Evolutionary conservation across 768 basidiomycete species (phyloP).

Genomic region (Cystobasidiopsis lactophilus): DNA sequence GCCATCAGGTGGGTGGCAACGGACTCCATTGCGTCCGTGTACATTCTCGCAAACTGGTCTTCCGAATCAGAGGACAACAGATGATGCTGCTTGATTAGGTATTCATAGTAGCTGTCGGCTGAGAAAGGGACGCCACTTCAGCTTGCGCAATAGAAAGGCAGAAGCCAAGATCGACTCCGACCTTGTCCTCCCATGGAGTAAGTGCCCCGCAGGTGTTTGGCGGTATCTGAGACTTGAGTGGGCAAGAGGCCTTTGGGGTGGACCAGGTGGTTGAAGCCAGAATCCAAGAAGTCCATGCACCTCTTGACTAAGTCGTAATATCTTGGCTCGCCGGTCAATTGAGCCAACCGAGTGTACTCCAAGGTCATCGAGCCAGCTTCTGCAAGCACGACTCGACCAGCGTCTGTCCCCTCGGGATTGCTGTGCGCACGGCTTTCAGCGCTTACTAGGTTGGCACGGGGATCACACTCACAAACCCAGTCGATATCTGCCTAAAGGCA

Average conservation of each 20-base stretch:
- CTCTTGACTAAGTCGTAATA: conserved; percentile 21
- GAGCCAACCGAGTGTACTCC: conserved; percentile 26
- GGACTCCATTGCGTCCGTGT: conserved; percentile 23
- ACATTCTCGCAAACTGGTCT: conserved; percentile 24
- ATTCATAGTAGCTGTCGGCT: conserved; percentile 26
- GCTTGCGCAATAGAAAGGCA: neutral
- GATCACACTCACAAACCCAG: conserved; percentile 17
- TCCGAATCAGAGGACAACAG: conserved; percentile 21
- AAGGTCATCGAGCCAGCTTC: conserved; percentile 27
- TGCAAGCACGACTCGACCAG: conserved; percentile 19
- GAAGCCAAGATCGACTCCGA: neutral
- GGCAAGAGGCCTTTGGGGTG: neutral
- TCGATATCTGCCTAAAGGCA: conserved; percentile 23
- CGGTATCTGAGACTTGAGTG: neutral
- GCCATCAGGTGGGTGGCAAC: conserved; percentile 21
- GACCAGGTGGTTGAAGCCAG: neutral
- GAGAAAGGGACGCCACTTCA: neutral
- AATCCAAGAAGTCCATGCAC: conserved; percentile 1
- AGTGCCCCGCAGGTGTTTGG: conserved; percentile 18
- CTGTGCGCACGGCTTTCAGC: neutral
- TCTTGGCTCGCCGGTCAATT: conserved; percentile 24
- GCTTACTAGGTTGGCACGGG: neutral
- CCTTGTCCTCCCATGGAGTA: conserved; percentile 23
- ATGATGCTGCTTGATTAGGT: conserved; percentile 29
- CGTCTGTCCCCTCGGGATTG: conserved; percentile 13